A percentile compares a stretch with the other conserved stretches of the same genome.
Evolutionary conservation across 169 alveolate species (phyloP).

Genomic region (Plasmodium yoelii): DNA sequence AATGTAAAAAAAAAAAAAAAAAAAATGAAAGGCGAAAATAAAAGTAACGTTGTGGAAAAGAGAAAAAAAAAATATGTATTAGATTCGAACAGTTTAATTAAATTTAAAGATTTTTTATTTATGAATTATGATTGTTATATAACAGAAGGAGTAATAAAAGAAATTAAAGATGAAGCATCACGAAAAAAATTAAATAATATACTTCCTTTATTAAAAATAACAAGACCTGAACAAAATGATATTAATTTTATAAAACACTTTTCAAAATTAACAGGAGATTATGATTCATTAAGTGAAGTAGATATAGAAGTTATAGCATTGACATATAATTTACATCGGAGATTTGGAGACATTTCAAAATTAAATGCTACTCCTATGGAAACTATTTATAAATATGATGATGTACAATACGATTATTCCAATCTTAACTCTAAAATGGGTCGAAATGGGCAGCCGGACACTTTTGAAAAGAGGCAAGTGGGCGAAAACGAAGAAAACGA

Average conservation of each 20-base stretch:
- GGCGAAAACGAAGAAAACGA: too few relatives aligned
- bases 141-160: constrained; percentile 76
- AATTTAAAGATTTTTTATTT: constrained; percentile 53
- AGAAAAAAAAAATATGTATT: constrained; percentile 50
- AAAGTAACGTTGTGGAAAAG: background rate
- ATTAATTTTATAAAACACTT: constrained; percentile 86
- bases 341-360: constrained; percentile 85
- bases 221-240: constrained; percentile 84
- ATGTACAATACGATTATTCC: constrained; percentile 45
- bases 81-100: constrained; percentile 65
- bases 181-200: constrained; percentile 36
- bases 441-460: background rate
- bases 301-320: constrained; percentile 91
- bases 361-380: constrained; percentile 78
- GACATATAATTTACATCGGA: constrained; percentile 84
- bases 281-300: constrained; percentile 85
- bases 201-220: constrained; percentile 72
- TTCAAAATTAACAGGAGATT: constrained; percentile 91
- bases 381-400: constrained; percentile 53
- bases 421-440: background rate
- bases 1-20: too few relatives aligned
- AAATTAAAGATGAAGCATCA: constrained; percentile 69
- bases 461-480: background rate
- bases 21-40: background rate
- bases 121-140: constrained; percentile 50